Base-by-base conservation (phyloP, 2,329 filamentous ascomycete species). In the Talaromyces sp. region DNA sequence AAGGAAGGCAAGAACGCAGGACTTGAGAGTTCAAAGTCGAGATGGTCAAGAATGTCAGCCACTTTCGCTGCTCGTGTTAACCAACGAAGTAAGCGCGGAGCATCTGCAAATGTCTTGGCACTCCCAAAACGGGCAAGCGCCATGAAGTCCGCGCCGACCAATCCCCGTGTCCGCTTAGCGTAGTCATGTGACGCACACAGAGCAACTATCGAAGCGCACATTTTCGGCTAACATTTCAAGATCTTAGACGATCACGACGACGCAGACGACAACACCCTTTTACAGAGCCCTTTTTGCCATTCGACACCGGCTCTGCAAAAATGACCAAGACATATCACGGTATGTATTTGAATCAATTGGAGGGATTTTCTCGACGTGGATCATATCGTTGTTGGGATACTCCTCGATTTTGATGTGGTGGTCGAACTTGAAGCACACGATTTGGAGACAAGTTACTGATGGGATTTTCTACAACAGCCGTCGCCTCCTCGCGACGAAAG, bases 401-500 rank as follows among this genome's bases (percentile, higher is more conserved):
- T 53, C 15, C 13, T 31, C 27, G 49, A 15, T 29, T 53, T 53
- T 11, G 31, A 15, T 36, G 10, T 56, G 53, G 31, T 36, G n/a
- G 31, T 17, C 31, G 29, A 53, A 27, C 11, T n/a, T 68, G 61
- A 61, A 17, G 27, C 29, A 47, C 38, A 36, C 38, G 15, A 38
- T 58, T 63, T 53, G 40, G 22, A 38, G 29, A 45, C 22, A 43
- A 34, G 15, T 58, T 29, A 49, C 59, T 38, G 34, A 63, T 65
- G 22, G 25, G 22, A 56, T 63, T 53, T 22, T 45, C 49, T 38
- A 45, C 19, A 56, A 59, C 27, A 66, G 56, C 63, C 45, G 62
- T 80, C 70, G 74, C 77, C 82, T 92, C 91, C 83, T 97, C 93
- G 80, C 89, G 94, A 85, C 91, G 94, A 86, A 99, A 99, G 92